phyloP scores from a whole-genome alignment of 805 yeast species.

The Torulaspora indica region DNA sequence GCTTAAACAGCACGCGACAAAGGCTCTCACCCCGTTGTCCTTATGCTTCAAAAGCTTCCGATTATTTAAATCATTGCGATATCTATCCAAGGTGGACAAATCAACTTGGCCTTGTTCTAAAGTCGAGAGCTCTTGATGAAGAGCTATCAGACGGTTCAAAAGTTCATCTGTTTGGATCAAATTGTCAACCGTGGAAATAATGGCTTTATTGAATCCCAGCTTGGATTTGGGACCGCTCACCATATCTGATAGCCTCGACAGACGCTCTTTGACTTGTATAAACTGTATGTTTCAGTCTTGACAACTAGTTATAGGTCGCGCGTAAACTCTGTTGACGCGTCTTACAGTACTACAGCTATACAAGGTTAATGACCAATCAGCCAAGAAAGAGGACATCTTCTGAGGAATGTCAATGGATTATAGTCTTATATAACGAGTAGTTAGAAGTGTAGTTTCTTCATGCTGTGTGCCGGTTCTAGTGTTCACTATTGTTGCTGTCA shows the following conservation, averaged over 20 bases:
- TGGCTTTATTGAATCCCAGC: conserved; percentile 41
- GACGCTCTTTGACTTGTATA: not conserved
- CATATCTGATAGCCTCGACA: not conserved
- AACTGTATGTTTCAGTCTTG: not conserved
- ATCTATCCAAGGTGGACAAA: conserved; percentile 40
- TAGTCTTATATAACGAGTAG: not conserved
- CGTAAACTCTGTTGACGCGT: not conserved
- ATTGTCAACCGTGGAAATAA: conserved; percentile 52
- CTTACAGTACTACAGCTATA: not conserved
- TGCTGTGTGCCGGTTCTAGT: too few relatives aligned
- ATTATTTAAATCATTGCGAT: conserved; percentile 51
- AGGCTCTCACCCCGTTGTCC: conserved; percentile 66
- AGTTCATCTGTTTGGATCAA: conserved; percentile 62
- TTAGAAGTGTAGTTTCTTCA: too few relatives aligned
- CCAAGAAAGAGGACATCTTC: not conserved
- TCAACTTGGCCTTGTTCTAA: conserved; percentile 59
- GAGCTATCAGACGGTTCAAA: conserved; percentile 48
- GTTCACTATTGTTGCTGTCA: not conserved
- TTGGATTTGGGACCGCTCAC: conserved; percentile 12
- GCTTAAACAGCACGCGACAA: conserved; percentile 65
- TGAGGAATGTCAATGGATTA: not conserved
- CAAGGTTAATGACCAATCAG: not conserved
- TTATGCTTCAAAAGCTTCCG: conserved; percentile 55
- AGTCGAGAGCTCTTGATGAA: conserved; percentile 60
- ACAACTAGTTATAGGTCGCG: not conserved